Percentiles rank a stretch among this genome's conserved stretches.
These are phyloP conservation scores for Mucor lusitanicus DNA, from an alignment of 371 early-diverging fungal species.

Conservation along the genomic window DNA sequence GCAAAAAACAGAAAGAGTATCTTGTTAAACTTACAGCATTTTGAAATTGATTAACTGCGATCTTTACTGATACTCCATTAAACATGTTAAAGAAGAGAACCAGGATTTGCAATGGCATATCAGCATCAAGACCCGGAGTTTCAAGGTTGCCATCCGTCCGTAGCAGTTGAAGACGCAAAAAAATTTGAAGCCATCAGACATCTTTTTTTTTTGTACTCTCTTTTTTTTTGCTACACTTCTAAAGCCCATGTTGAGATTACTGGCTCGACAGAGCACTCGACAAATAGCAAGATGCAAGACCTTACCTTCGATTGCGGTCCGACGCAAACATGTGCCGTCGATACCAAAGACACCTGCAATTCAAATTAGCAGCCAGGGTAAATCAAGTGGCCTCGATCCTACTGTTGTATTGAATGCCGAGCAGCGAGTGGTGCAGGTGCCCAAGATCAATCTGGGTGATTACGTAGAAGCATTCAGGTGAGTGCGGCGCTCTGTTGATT, in stretches of 20 bases:
- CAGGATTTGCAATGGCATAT: neutral
- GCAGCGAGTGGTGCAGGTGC: neutral
- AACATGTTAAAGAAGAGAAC: neutral
- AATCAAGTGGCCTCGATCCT: neutral
- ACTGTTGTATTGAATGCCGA: neutral
- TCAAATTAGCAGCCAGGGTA: neutral
- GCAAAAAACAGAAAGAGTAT: neutral
- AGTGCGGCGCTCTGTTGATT: neutral
- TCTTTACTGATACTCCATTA: neutral
- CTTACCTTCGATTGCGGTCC: neutral
- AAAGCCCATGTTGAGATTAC: slow-evolving; percentile 7
- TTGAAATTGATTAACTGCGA: neutral
- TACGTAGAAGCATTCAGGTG: slow-evolving; percentile 61
- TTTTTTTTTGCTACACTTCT: neutral
- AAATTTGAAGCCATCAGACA: too few relatives aligned
- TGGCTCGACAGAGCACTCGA: slow-evolving; percentile 13
- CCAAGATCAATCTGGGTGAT: slow-evolving; percentile 45
- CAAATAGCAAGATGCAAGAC: neutral
- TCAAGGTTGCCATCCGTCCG: neutral
- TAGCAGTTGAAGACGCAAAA: too few relatives aligned
- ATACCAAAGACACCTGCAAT: neutral
- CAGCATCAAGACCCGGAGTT: neutral
- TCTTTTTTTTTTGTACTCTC: neutral
- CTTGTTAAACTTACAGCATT: neutral
- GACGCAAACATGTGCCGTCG: slow-evolving; percentile 8